Evolutionary conservation across 2,329 filamentous ascomycete genomes (phyloP), one percentile per base, ranked within the genome.

Genomic region (Dryadomyces quercivorus): DNA sequence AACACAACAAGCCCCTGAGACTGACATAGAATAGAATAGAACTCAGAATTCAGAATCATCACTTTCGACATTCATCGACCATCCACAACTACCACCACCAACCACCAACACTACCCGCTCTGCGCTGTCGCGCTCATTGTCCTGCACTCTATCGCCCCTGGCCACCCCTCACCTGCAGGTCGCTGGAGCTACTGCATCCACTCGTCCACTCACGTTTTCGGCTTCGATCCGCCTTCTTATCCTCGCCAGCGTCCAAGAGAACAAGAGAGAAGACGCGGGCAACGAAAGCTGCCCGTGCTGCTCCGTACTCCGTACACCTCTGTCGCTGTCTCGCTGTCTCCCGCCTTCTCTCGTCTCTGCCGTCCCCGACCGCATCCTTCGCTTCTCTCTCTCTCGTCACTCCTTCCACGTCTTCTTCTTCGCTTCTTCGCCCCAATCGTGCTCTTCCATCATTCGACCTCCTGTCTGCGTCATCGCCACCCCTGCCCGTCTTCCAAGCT

Each of bases 151-250:
- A n/a, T n/a, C 36, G 15, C 36, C 36, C 36, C 36, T 40, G 15
- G 4, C 20, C 51, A 43, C 52, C 22, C 53, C 50, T 51, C 47
- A 49, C 47, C 55, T 50, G 53, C 51, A 48, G 45, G 51, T 55
- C 43, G 57, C 54, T 52, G 57, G 51, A 57, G 57, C 57, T 57
- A 52, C 57, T 58, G 57, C 57, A 58, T 48, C 51, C 48, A 40
- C 36, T 40, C n/a, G 49, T 26, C 49, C 49, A 46, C 44, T 46
- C 44, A 46, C 44, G 9, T 21, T 13, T 13, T 13, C 18, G 46
- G 31, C 16, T 26, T 2, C n/a, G 9, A 9, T 20, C 49, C n/a
- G 31, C 52, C 40, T 20, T 36, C 40, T 13, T 10, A 15, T n/a
- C 5, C 16, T n/a, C 31, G 2, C 47, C 13, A 9, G 42, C 8